phyloP scores from a whole-genome alignment of 2,329 filamentous ascomycete genomes.

The Colletotrichum neosansevieriae region DNA sequence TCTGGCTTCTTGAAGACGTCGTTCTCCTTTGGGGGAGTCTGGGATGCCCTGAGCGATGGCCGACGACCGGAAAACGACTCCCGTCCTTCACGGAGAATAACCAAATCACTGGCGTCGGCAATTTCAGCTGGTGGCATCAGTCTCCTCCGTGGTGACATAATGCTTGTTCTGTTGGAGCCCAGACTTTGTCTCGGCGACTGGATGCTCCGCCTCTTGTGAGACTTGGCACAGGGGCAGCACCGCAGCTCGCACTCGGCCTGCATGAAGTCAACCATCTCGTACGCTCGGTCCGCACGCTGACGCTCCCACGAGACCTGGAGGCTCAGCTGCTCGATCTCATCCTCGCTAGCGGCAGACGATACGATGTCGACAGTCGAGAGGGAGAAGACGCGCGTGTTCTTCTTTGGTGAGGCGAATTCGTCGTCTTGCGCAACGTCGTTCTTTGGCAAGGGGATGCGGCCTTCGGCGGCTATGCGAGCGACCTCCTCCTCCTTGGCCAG shows the following conservation, averaged over 20 bases:
- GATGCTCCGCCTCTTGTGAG: slow-evolving; percentile 48
- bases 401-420: slow-evolving; percentile 73
- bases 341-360: slow-evolving; percentile 67
- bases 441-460: slow-evolving; percentile 73
- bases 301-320: slow-evolving; percentile 68
- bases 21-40: slow-evolving; percentile 45
- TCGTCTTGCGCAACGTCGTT: slow-evolving; percentile 62
- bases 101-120: slow-evolving; percentile 56
- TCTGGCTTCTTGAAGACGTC: slow-evolving; percentile 40
- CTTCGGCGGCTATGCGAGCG: slow-evolving; percentile 78
- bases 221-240: slow-evolving; percentile 71
- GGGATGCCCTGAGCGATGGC: slow-evolving; percentile 45
- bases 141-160: slow-evolving; percentile 51
- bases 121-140: slow-evolving; percentile 52
- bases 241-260: slow-evolving; percentile 79
- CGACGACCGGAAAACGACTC: slow-evolving; percentile 19
- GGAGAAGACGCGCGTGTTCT: slow-evolving; percentile 57
- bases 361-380: slow-evolving; percentile 62
- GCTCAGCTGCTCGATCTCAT: slow-evolving; percentile 69
- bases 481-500: slow-evolving; percentile 80
- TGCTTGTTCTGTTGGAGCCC: slow-evolving; percentile 48
- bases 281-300: slow-evolving; percentile 74
- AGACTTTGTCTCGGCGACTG: slow-evolving; percentile 53
- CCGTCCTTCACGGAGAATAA: slow-evolving; percentile 53
- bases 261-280: slow-evolving; percentile 81